Conservation (phyloP, 2,329 filamentous ascomycete species). For the Claviceps africana region DNA sequence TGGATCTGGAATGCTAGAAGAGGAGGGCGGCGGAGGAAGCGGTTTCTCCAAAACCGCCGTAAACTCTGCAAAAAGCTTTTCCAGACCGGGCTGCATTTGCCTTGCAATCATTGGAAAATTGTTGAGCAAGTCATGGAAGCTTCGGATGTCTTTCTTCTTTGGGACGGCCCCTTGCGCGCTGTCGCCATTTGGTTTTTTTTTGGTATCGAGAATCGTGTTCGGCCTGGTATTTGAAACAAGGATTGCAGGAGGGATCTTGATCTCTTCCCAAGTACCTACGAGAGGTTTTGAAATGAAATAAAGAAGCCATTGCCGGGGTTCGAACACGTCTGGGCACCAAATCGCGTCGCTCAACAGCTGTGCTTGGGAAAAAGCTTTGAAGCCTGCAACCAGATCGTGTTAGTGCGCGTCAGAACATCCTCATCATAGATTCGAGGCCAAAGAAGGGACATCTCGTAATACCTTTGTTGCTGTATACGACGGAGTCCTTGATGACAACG, state of each 20-base stretch:
- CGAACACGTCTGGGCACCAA: conserved; percentile 80
- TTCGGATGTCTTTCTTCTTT: conserved; percentile 78
- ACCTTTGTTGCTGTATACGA: conserved; percentile 95
- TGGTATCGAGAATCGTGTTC: conserved; percentile 23
- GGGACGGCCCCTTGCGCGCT: conserved; percentile 28
- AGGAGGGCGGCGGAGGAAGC: conserved; percentile 58
- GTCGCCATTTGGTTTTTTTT: conserved; percentile 22
- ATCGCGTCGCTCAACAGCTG: conserved; percentile 72
- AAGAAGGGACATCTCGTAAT: conserved; percentile 4
- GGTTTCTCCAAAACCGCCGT: conserved; percentile 73
- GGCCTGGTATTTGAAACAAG: conserved; percentile 32
- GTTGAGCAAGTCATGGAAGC: conserved; percentile 77
- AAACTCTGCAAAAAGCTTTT: conserved; percentile 83
- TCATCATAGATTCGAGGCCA: neutral
- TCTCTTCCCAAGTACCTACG: conserved; percentile 68
- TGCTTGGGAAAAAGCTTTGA: conserved; percentile 81
- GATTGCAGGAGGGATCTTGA: conserved; percentile 54
- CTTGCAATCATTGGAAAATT: conserved; percentile 90
- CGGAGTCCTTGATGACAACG: conserved; percentile 85
- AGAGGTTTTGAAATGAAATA: conserved; percentile 91
- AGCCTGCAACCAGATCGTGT: conserved; percentile 40
- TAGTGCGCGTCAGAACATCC: neutral
- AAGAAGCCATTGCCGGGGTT: conserved; percentile 85
- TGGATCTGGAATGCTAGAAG: conserved; percentile 44
- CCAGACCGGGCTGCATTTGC: conserved; percentile 87